These are phyloP conservation scores for Phoma herbarum DNA, from an alignment of 2,329 filamentous ascomycete species.

Conservation along the genomic window DNA sequence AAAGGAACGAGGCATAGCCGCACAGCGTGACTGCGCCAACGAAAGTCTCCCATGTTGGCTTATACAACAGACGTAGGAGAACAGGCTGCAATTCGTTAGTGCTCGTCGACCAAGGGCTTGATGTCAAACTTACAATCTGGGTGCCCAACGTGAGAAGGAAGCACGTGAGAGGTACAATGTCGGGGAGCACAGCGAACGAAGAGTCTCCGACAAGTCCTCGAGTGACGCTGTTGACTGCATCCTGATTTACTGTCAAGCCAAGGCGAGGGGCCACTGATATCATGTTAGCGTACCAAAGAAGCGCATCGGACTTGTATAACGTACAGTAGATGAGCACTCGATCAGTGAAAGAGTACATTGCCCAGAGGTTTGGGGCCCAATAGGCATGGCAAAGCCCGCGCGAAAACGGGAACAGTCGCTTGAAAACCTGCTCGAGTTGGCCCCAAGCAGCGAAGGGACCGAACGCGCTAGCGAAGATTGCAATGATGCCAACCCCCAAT, in stretches of 20 bases:
- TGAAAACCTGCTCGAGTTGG: conserved; percentile 84
- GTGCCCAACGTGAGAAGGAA: conserved; percentile 85
- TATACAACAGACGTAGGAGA: conserved; percentile 80
- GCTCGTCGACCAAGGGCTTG: no score
- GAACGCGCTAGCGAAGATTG: conserved; percentile 81
- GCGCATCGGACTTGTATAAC: conserved; percentile 39
- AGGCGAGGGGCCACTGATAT: conserved; percentile 78
- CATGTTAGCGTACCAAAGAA: conserved; percentile 30
- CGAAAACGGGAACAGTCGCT: conserved; percentile 90
- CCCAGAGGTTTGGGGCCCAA: conserved; percentile 98
- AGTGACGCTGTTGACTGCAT: conserved; percentile 87
- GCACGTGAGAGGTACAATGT: conserved; percentile 80
- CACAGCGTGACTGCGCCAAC: conserved; percentile 90
- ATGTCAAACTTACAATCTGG: conserved; percentile 65
- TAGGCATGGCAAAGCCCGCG: conserved; percentile 95
- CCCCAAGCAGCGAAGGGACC: conserved; percentile 84
- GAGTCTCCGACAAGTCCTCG: conserved; percentile 93
- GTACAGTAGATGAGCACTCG: conserved; percentile 81
- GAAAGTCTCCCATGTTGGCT: conserved; percentile 87
- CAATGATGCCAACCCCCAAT: conserved; percentile 75
- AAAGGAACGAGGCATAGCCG: conserved; percentile 94
- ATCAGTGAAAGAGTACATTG: conserved; percentile 92
- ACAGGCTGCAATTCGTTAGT: conserved; percentile 49
- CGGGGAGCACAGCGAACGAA: conserved; percentile 89
- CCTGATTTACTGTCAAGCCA: conserved; percentile 74